Evolutionary conservation across 176 grass and related monocot species (phyloP), one percentile per base, ranked within the genome.

Genomic region (Typha latifolia): DNA sequence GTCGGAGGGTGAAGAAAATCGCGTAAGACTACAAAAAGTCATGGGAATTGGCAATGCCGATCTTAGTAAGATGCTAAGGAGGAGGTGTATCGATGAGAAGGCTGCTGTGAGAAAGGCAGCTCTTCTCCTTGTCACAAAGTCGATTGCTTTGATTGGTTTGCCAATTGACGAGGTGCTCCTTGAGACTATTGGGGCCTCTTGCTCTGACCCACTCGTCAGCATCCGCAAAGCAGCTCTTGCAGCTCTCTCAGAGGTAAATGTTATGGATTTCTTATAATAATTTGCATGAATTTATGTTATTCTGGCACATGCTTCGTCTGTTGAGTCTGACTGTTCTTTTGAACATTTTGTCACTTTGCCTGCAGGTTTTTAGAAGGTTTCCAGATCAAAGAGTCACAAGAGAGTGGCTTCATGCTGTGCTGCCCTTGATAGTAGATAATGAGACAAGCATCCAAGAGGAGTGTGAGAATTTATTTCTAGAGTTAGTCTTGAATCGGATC

Each of bases 361-460:
- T 67, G 64, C 51, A 85, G 82, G 71, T 91, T 47, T 91, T 88
- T 43, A 84, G 93, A 67, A 89, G 74, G 62, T 91, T 74, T 50
- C 85, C 78, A 13, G 93, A 91, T 82, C 82, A 53, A 49, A 86
- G 66, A 47, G 88, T 96, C 21, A 84, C 76, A 66, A 81, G 69
- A 34, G 88, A 91, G 74, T 96, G 93, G 93, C 93, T 96, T 77
- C 88, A 86, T 67, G 64, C 82, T 63, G 93, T 96, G 68, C 85
- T 88, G 61, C 78, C 82, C 0, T 74, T 96, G 51, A 82, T 96
- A 61, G 84, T 89, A 49, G 93, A 96, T 81, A 96, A 87, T 48
- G 88, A 96, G 69, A 86, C 78, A 18, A 89, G 69, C 68, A 96
- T 96, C 69, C 93, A 91, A 77, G 88, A 96, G 62, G 93, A 91